Evolutionary conservation across 192 early-diverging fungal species (phyloP).

Genomic region (Nowakowskiella sp.): DNA sequence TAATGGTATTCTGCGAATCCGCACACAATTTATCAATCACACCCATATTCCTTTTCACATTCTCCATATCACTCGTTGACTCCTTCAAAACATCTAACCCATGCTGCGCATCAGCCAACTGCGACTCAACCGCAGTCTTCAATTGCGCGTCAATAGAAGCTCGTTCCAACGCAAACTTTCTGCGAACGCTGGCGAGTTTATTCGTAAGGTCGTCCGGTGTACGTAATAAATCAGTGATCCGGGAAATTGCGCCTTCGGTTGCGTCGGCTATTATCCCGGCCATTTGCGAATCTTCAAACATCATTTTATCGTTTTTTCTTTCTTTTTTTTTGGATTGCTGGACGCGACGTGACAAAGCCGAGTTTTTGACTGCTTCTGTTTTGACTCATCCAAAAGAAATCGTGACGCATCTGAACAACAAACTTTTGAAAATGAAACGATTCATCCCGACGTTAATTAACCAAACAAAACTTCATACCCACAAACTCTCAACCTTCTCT

Average conservation of each 20-base stretch:
- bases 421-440: no score
- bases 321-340: no score
- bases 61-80: slow-evolving; percentile 54
- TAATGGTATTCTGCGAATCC: slow-evolving; percentile 76
- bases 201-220: slow-evolving; percentile 92
- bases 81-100: slow-evolving; percentile 58
- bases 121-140: slow-evolving; percentile 85
- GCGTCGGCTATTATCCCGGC: slow-evolving; percentile 29
- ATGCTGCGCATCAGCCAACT: slow-evolving; percentile 83
- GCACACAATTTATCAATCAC: slow-evolving; percentile 80
- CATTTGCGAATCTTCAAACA: no score
- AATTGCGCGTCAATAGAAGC: slow-evolving; percentile 91
- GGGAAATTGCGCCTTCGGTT: slow-evolving; percentile 68
- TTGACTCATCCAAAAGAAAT: no score
- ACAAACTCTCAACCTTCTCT: no score
- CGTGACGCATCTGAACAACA: no score
- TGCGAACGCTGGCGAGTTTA: slow-evolving; percentile 69
- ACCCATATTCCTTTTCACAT: slow-evolving; percentile 67
- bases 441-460: no score
- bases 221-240: slow-evolving; percentile 73
- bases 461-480: no score
- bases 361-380: no score
- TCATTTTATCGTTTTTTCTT: no score
- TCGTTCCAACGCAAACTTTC: slow-evolving; percentile 81
- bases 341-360: no score